phyloP scores from a whole-genome alignment of 805 yeast genomes.

The Scheffersomyces amazonensis region DNA sequence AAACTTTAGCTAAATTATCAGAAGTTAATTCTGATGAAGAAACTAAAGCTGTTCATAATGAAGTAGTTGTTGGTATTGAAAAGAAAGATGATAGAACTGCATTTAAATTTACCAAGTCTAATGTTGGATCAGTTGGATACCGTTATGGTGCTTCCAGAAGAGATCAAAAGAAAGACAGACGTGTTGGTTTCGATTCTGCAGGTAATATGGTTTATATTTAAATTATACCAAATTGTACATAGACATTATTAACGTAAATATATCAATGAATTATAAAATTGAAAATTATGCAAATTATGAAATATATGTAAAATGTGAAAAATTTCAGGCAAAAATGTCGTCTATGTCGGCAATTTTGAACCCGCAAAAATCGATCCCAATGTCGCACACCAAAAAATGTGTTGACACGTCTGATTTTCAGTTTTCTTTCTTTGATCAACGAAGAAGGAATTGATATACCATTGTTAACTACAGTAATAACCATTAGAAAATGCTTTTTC shows the following conservation, averaged over 20 bases:
- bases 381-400: too few relatives aligned
- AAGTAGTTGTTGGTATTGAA: conserved; percentile 49
- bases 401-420: conserved; percentile 1
- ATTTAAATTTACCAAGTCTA: conserved; percentile 74
- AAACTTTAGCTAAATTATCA: conserved; percentile 67
- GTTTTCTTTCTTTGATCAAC: too few relatives aligned
- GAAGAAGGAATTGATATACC: too few relatives aligned
- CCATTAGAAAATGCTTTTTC: conserved; percentile 14
- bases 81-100: conserved; percentile 66
- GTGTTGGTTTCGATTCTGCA: conserved; percentile 62
- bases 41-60: conserved; percentile 16
- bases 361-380: too few relatives aligned
- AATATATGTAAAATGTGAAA: too few relatives aligned
- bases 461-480: too few relatives aligned
- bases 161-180: conserved; percentile 84
- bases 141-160: conserved; percentile 90
- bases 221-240: not conserved
- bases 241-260: not conserved
- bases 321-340: too few relatives aligned
- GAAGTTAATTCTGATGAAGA: conserved; percentile 27
- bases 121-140: conserved; percentile 82
- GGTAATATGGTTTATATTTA: conserved; percentile 52
- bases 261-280: not conserved
- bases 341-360: too few relatives aligned
- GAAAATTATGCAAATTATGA: too few relatives aligned